Percentiles rank a stretch among this genome's conserved stretches.
Conservation (phyloP, 495 filamentous ascomycete species). For the Bacidia gigantensis region DNA sequence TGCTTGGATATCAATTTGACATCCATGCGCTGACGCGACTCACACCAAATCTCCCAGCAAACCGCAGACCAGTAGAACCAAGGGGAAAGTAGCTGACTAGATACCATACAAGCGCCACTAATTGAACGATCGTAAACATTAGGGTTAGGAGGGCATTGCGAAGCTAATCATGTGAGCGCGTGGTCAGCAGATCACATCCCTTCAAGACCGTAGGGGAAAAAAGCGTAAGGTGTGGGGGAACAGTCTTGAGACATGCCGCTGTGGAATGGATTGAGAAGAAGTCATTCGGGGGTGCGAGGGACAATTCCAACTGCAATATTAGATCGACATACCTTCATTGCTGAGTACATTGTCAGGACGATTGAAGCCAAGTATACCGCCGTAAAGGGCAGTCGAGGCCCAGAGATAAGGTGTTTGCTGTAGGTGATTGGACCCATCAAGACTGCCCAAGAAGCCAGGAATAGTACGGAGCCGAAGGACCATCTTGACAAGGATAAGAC, state of each 20-base stretch:
- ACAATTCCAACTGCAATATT: not conserved
- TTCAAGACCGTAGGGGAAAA: not conserved
- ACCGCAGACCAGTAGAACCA: constrained; percentile 76
- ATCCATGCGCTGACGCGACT: constrained; percentile 81
- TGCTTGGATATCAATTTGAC: constrained; percentile 28
- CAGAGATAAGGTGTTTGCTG: constrained; percentile 70
- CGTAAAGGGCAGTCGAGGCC: constrained; percentile 79
- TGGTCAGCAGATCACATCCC: constrained; percentile 11
- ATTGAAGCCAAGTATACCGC: constrained; percentile 96
- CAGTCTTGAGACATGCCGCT: too few relatives aligned
- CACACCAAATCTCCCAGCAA: constrained; percentile 74
- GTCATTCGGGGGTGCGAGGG: too few relatives aligned
- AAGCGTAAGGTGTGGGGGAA: not conserved
- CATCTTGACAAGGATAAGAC: constrained; percentile 44
- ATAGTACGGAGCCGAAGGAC: constrained; percentile 83
- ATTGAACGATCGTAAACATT: constrained; percentile 66
- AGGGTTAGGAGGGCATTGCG: constrained; percentile 70
- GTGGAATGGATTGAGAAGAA: not conserved
- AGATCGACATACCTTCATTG: constrained; percentile 64
- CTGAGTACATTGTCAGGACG: constrained; percentile 76
- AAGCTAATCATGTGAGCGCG: constrained; percentile 38
- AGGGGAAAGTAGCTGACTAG: constrained; percentile 96
- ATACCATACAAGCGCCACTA: constrained; percentile 81
- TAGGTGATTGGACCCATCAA: constrained; percentile 82
- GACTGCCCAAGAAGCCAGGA: constrained; percentile 84